Conservation (phyloP, 129 eudicot species). For the Pittosporum tobira region DNA sequence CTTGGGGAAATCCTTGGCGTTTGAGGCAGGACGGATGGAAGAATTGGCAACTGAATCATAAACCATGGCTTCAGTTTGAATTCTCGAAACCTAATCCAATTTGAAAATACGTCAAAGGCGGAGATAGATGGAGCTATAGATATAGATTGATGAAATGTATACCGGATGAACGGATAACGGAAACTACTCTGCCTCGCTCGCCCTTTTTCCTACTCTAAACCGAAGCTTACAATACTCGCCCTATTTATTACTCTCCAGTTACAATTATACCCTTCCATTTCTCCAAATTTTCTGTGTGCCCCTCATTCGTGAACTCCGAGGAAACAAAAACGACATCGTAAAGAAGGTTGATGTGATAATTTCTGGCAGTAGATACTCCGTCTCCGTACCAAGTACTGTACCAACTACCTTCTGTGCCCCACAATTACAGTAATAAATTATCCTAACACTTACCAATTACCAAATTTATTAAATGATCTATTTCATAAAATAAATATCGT, state of each 20-base stretch:
- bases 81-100: slow-evolving; percentile 30
- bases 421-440: too few species aligned
- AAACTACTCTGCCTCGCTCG: slow-evolving; percentile 38
- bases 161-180: slow-evolving; percentile 30
- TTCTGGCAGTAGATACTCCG: too few species aligned
- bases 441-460: too few species aligned
- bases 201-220: not conserved
- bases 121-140: slow-evolving; percentile 4
- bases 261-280: slow-evolving; percentile 4
- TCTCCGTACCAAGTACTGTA: too few species aligned
- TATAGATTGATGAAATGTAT: too few species aligned
- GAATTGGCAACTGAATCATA: slow-evolving; percentile 64
- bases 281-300: not conserved
- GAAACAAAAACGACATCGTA: too few species aligned
- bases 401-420: too few species aligned
- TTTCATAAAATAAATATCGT: too few species aligned
- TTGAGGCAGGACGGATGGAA: slow-evolving; percentile 37
- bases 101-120: not conserved
- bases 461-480: too few species aligned
- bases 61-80: slow-evolving; percentile 27
- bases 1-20: slow-evolving; percentile 54
- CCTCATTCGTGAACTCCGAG: not conserved
- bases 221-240: slow-evolving; percentile 2
- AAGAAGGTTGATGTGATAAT: too few species aligned
- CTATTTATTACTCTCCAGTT: not conserved